A percentile compares a stretch with the other conserved stretches of the same genome.
These are phyloP conservation scores for Trichophyton mentagrophytes DNA, from an alignment of 2,329 filamentous ascomycete genomes.

Conservation along the genomic window DNA sequence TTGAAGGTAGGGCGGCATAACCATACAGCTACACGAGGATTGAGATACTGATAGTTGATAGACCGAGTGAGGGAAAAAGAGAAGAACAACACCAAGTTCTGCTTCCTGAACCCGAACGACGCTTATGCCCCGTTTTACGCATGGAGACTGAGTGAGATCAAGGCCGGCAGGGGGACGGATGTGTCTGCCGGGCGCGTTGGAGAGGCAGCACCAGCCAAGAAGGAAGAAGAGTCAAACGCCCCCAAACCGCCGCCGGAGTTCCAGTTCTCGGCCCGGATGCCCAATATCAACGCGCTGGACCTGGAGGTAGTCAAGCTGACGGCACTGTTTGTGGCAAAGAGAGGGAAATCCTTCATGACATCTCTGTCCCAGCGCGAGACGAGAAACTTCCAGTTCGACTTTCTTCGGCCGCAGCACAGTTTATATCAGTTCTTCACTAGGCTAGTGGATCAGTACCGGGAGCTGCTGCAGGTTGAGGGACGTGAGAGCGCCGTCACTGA, in stretches of 20 bases:
- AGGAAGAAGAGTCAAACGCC: conserved; percentile 58
- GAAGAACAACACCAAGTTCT: conserved; percentile 74
- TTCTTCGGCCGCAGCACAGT: conserved; percentile 86
- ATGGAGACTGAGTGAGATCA: conserved; percentile 82
- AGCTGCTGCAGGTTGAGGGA: conserved; percentile 56
- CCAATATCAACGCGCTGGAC: conserved; percentile 91
- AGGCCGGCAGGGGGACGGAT: conserved; percentile 65
- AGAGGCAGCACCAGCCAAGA: conserved; percentile 44
- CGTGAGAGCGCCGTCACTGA: conserved; percentile 59
- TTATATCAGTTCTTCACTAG: conserved; percentile 92
- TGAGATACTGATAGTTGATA: conserved; percentile 11
- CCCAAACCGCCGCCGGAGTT: conserved; percentile 78
- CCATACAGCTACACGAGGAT: not conserved
- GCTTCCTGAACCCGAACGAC: conserved; percentile 68
- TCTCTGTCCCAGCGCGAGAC: conserved; percentile 76
- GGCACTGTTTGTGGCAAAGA: conserved; percentile 83
- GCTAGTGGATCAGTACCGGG: conserved; percentile 85
- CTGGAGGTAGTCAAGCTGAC: conserved; percentile 61
- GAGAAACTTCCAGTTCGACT: conserved; percentile 90
- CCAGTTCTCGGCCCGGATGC: conserved; percentile 90
- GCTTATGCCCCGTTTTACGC: conserved; percentile 78
- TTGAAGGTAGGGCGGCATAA: conserved; percentile 43
- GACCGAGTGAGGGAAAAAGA: conserved; percentile 78
- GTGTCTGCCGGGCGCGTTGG: conserved; percentile 62
- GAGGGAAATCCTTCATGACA: conserved; percentile 85